Percentiles rank a stretch among this genome's conserved stretches.
phyloP scores from a whole-genome alignment of 2,329 filamentous ascomycete genomes.

The Alternaria viburni region DNA sequence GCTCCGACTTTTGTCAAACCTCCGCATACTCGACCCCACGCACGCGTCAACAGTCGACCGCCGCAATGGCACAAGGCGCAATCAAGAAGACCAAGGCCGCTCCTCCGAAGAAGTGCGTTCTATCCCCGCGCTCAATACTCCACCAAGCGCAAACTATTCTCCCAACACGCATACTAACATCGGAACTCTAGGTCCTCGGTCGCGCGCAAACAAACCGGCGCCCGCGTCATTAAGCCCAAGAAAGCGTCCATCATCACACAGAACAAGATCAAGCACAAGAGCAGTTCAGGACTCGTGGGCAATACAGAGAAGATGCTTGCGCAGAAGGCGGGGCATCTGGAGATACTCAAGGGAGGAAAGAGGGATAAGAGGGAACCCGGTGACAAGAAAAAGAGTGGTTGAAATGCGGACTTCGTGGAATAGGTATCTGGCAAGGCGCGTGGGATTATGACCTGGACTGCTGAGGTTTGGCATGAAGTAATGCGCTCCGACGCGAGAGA shows the following conservation, averaged over 20 bases:
- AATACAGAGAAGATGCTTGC: conserved; percentile 73
- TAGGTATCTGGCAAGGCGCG: neutral
- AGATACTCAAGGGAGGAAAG: conserved; percentile 71
- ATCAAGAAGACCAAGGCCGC: conserved; percentile 55
- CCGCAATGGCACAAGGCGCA: conserved; percentile 56
- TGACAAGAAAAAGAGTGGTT: conserved; percentile 22
- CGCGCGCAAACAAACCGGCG: conserved; percentile 58
- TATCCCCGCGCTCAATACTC: neutral
- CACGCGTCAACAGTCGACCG: neutral
- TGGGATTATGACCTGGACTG: neutral
- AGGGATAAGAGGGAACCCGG: conserved; percentile 53
- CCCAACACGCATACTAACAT: conserved; percentile 10
- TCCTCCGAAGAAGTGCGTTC: conserved; percentile 47
- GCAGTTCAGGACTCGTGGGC: conserved; percentile 65
- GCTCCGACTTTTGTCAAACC: neutral
- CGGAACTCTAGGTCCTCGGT: conserved; percentile 12
- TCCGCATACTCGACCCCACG: conserved; percentile 10
- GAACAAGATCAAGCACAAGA: conserved; percentile 70
- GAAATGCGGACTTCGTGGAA: conserved; percentile 4
- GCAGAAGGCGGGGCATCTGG: conserved; percentile 71
- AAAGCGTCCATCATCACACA: conserved; percentile 66
- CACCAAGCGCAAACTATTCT: neutral
- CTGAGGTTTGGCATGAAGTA: neutral
- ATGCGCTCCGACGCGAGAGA: neutral
- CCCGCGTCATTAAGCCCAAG: conserved; percentile 70